These are phyloP conservation scores for Cryptococcus sp. DNA, from an alignment of 1,284 basidiomycete species.

Conservation along the genomic window DNA sequence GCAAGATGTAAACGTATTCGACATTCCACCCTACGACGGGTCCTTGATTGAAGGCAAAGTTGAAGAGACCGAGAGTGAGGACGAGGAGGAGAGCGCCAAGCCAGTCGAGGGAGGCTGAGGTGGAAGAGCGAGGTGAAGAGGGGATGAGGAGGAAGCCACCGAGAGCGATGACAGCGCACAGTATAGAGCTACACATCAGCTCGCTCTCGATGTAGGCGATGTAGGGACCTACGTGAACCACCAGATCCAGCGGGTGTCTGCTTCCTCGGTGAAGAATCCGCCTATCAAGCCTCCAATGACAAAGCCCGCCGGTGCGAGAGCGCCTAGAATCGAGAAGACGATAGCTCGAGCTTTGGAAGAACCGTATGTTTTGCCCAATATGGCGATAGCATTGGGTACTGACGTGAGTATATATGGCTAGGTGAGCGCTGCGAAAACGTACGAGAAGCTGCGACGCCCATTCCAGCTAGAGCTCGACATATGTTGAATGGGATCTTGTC, in stretches of 20 bases:
- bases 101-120: conserved; percentile 12
- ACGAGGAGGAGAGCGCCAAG: conserved; percentile 19
- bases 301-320: conserved; percentile 29
- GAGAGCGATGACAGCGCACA: conserved; percentile 13
- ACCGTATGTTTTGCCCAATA: conserved; percentile 25
- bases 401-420: background rate
- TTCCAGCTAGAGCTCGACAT: conserved; percentile 24
- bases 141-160: conserved; percentile 14
- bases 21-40: conserved; percentile 24
- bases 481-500: conserved; percentile 24
- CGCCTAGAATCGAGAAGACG: conserved; percentile 28
- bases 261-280: conserved; percentile 19
- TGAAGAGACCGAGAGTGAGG: conserved; percentile 25
- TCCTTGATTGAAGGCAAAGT: conserved; percentile 35
- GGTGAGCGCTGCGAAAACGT: background rate
- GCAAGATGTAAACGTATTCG: conserved; percentile 23
- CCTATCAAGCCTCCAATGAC: conserved; percentile 22
- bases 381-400: conserved; percentile 28
- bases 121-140: background rate
- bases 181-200: conserved; percentile 14
- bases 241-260: conserved; percentile 22
- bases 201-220: background rate
- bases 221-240: conserved; percentile 23
- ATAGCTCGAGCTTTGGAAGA: conserved; percentile 19
- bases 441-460: conserved; percentile 27